Base-by-base conservation (phyloP, 345 rosid genomes). In the Brassica cretica region DNA sequence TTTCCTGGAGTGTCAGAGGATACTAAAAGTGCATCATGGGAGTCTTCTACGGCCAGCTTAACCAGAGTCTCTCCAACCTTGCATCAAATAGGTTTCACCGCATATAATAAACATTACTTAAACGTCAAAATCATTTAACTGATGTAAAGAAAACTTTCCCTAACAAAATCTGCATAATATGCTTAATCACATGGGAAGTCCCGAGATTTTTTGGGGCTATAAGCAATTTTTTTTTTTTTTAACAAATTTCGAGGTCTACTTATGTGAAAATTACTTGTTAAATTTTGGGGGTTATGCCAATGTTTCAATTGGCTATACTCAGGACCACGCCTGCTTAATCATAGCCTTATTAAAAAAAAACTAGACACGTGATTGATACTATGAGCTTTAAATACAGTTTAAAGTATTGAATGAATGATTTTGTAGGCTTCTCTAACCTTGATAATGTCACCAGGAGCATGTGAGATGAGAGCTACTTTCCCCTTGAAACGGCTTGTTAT, bases 401-500 rank as follows among this genome's bases (percentile, higher is more conserved):
- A 2, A 25, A 25, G 0, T 70, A 73, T 9, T 4, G 0, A 53
- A 15, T 0, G 2, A 3, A 2, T 25, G 9, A 58, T 9, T 32
- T n/a, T 16, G 58, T 61, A 32, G 3, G 19, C 71, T 64, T 73
- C 68, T 64, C 78, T 69, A 67, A 92, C 98, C 97, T 94, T 94
- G 16, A 94, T 92, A 64, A 94, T 94, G 71, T 87, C 80, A 29
- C 97, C 97, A 62, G 98, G 95, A 85, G 70, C 71, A 76, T 89
- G 84, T 33, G 82, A 84, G 68, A 92, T 71, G 53, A 81, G 77
- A 66, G 84, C 82, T 56, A 89, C 89, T 85, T 86, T 94, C 51
- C 98, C 98, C 70, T 85, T 87, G 78, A 90, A 94, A n/a, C 97
- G 92, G 66, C 98, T 94, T 0, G 98, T 94, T 55, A 94, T 94